Conservation (phyloP, 495 filamentous ascomycete species). For the Neurospora africana region DNA sequence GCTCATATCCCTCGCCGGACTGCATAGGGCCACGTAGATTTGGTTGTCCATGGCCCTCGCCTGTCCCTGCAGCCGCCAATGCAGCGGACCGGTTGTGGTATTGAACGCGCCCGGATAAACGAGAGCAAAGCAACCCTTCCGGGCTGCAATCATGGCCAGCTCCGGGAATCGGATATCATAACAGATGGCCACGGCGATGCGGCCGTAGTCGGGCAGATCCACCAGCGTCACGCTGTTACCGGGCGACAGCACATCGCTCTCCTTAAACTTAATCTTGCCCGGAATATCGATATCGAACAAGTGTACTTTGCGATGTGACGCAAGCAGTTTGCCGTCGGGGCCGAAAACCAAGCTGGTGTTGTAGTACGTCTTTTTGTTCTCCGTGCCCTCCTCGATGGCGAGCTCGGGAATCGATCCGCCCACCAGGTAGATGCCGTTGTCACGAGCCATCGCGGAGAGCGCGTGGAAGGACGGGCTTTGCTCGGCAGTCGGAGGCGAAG, state of each 20-base stretch:
- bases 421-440: slow-evolving; percentile 67
- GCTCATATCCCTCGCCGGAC: slow-evolving; percentile 69
- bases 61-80: slow-evolving; percentile 77
- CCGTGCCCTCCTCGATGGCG: slow-evolving; percentile 21
- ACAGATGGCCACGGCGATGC: slow-evolving; percentile 80
- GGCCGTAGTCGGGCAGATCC: slow-evolving; percentile 76
- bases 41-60: slow-evolving; percentile 92
- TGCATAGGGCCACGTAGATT: slow-evolving; percentile 85
- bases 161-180: slow-evolving; percentile 97
- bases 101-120: slow-evolving; percentile 96
- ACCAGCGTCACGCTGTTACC: slow-evolving; percentile 74
- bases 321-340: slow-evolving; percentile 65
- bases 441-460: slow-evolving; percentile 64
- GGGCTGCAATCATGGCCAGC: slow-evolving; percentile 79
- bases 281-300: slow-evolving; percentile 99
- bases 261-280: slow-evolving; percentile 81
- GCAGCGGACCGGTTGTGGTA: slow-evolving; percentile 78
- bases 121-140: slow-evolving; percentile 61
- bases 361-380: slow-evolving; percentile 57
- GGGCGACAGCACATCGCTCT: slow-evolving; percentile 77
- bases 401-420: slow-evolving; percentile 91
- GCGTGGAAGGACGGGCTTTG: slow-evolving; percentile 78
- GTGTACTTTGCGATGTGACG: slow-evolving; percentile 85
- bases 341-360: slow-evolving; percentile 83
- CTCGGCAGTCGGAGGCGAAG: slow-evolving; percentile 58